These are phyloP conservation scores for Pseudoscleropodium purum DNA, from an alignment of 225 moss, liverwort and hornwort genomes.

Conservation along the genomic window DNA sequence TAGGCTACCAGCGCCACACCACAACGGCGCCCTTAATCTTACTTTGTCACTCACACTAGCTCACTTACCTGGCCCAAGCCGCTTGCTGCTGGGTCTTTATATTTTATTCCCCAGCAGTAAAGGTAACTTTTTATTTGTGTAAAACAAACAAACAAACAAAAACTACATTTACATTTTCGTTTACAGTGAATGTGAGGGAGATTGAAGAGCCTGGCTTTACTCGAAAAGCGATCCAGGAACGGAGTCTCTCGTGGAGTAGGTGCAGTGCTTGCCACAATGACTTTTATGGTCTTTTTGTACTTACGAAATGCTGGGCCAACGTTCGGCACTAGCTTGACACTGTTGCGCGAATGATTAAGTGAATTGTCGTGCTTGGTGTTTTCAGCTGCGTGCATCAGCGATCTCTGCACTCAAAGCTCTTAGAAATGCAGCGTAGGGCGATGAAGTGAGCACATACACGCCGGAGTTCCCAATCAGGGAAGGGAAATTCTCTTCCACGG, in stretches of 20 bases:
- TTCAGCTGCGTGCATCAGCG: background rate
- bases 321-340: background rate
- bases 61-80: too few relatives aligned
- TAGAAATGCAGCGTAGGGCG: background rate
- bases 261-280: too few relatives aligned
- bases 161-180: background rate
- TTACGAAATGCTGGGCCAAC: background rate
- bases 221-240: background rate
- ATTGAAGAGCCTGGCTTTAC: background rate
- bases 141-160: too few relatives aligned
- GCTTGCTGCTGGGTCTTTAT: too few relatives aligned
- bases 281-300: background rate
- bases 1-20: too few relatives aligned
- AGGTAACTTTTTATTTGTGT: too few relatives aligned
- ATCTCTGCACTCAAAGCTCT: slow-evolving; percentile 1
- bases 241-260: background rate
- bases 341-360: background rate
- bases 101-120: too few relatives aligned
- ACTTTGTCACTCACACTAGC: too few relatives aligned
- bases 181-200: background rate
- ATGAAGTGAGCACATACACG: background rate
- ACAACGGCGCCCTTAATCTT: too few relatives aligned
- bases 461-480: background rate
- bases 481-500: background rate
- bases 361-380: background rate